Evolutionary conservation across 2,329 filamentous ascomycete species (phyloP), one percentile per base, ranked within the genome.

Genomic region (Calonectria pauciramosa): DNA sequence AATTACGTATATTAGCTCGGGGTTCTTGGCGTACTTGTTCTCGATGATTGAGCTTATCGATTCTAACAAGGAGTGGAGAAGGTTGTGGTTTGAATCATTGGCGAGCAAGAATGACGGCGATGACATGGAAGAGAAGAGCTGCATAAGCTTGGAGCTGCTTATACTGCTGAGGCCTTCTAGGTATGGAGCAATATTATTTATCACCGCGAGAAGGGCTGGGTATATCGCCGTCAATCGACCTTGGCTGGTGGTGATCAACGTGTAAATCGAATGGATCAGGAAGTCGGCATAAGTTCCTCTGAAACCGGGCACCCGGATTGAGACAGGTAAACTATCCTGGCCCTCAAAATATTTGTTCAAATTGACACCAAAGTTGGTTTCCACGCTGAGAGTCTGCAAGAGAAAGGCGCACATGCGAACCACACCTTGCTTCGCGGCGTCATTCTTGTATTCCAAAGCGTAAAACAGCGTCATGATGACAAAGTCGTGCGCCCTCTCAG

Each of bases 361-460:
- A 80, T 95, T 96, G 82, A 94, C 91, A 36, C 96, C 96, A 85
- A 99, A 99, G 76, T 94, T 96, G 71, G 94, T 91, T 85, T 99
- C 97, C 3, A 97, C 96, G 81, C 96, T 99, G 82, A 99, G 87
- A 0, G 97, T 99, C 85, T 99, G 97, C 51, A 99, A 87, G 54
- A 99, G 90, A 84, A 99, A 99, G n/a, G 97, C 93, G 85, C 97
- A 98, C 96, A 99, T 98, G 70, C 97, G 92, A 32, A 99, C 95
- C 1, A 98, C 90, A 0, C 97, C 97, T 84, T 98, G 96, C 83
- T 96, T 97, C 1, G 96, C 93, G 26, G 94, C 88, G 82, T 99
- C 96, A 52, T 92, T 91, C 82, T 95, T 96, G 84, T 97, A 94
- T 83, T 98, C 96, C 60, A 98, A 92, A 6, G 96, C 95, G 83